A percentile compares a stretch with the other conserved stretches of the same genome.
Conservation (phyloP, 2,329 filamentous ascomycete species). For the Hirsutella minnesotensis region DNA sequence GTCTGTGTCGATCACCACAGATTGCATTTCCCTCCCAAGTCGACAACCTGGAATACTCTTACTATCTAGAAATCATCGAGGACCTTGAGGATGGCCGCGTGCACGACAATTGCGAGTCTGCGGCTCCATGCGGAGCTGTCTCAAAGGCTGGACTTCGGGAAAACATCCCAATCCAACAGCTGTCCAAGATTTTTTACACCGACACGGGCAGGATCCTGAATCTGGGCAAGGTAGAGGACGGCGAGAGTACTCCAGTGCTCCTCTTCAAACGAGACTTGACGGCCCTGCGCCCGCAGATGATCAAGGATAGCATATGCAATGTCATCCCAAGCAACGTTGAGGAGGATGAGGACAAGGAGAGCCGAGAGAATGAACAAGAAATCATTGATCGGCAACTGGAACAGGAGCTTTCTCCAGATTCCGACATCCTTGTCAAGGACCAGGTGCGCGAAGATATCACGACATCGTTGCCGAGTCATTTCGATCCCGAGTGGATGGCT, state of each 20-base stretch:
- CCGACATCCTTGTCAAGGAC: not conserved
- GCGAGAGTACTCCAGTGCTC: constrained; percentile 22
- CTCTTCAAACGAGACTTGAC: constrained; percentile 18
- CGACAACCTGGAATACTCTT: constrained; percentile 43
- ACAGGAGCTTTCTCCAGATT: constrained; percentile 7
- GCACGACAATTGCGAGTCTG: constrained; percentile 28
- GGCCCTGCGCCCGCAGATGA: constrained; percentile 32
- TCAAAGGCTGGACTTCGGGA: constrained; percentile 36
- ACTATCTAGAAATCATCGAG: constrained; percentile 72
- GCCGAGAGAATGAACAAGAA: constrained; percentile 24
- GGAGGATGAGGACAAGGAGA: not conserved
- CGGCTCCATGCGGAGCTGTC: constrained; percentile 28
- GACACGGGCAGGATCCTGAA: constrained; percentile 85
- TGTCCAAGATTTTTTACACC: constrained; percentile 88
- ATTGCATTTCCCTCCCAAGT: not conserved
- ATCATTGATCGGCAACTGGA: constrained; percentile 34
- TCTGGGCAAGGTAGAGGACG: constrained; percentile 47
- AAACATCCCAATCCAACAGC: constrained; percentile 39
- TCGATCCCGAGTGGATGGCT: constrained; percentile 86
- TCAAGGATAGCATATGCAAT: not conserved
- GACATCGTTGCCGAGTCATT: constrained; percentile 48
- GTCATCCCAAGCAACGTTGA: not conserved
- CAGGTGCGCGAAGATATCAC: not conserved
- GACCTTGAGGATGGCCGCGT: constrained; percentile 54
- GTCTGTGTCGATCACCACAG: constrained; percentile 57